Percentiles rank a stretch among this genome's conserved stretches.
Evolutionary conservation across 2,329 filamentous ascomycete genomes (phyloP).

Genomic region (Coniella vitis): DNA sequence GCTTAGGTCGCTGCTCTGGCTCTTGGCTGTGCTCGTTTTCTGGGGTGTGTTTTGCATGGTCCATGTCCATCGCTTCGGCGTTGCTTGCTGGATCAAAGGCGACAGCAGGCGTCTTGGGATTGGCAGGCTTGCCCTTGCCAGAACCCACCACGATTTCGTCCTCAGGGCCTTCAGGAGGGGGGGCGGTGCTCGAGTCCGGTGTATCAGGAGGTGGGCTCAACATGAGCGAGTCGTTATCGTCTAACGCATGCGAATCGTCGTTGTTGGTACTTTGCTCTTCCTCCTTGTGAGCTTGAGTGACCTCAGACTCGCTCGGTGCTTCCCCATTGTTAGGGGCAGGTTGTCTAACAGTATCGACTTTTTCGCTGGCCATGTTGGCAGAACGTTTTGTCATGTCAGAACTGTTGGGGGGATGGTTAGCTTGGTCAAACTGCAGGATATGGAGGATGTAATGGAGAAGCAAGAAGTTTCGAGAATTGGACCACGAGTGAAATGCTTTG

Average conservation of each 20-base stretch:
- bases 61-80: background rate
- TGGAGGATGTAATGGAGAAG: background rate
- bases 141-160: slow-evolving; percentile 47
- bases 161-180: slow-evolving; percentile 30
- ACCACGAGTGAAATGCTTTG: background rate
- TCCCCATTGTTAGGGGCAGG: background rate
- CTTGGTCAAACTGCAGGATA: no score
- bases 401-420: no score
- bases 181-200: slow-evolving; percentile 29
- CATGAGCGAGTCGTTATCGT: slow-evolving; percentile 34
- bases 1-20: slow-evolving; percentile 38
- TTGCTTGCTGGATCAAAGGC: slow-evolving; percentile 34
- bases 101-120: slow-evolving; percentile 28
- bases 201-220: slow-evolving; percentile 38
- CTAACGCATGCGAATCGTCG: slow-evolving; percentile 27
- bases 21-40: background rate
- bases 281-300: background rate
- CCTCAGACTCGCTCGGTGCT: background rate
- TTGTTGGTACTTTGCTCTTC: slow-evolving; percentile 25
- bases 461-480: background rate
- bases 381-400: no score
- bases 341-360: no score
- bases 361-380: no score
- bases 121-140: slow-evolving; percentile 33
- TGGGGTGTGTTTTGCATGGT: background rate